Percentiles rank a stretch among this genome's conserved stretches.
These are phyloP conservation scores for Globisporangium recalcitrans DNA, from an alignment of 352 stramenopile genomes.

Conservation along the genomic window DNA sequence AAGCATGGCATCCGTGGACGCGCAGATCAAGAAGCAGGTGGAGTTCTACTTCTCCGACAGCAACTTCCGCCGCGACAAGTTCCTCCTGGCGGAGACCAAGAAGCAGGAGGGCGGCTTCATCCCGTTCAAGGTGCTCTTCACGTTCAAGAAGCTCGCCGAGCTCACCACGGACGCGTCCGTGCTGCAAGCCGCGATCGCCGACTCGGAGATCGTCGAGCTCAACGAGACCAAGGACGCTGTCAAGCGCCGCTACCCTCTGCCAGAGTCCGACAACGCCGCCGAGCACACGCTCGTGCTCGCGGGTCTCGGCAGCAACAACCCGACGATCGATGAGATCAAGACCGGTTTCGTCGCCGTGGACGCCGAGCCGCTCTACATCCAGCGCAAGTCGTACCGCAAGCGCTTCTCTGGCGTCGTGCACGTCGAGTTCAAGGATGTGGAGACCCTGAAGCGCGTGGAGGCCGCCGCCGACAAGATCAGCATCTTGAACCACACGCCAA, in stretches of 20 bases:
- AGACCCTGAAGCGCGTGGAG: constrained; percentile 44
- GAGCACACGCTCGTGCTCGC: constrained; percentile 70
- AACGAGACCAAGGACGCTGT: constrained; percentile 73
- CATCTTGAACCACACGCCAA: constrained; percentile 59
- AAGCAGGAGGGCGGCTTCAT: constrained; percentile 82
- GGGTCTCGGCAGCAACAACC: constrained; percentile 49
- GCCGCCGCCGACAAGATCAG: constrained; percentile 42
- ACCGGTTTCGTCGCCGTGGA: constrained; percentile 47
- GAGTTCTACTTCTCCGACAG: constrained; percentile 93
- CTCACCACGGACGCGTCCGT: constrained; percentile 72
- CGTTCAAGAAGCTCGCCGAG: constrained; percentile 89
- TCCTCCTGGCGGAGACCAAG: constrained; percentile 82
- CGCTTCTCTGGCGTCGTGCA: constrained; percentile 70
- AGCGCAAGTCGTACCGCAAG: constrained; percentile 65
- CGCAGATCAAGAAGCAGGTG: constrained; percentile 87
- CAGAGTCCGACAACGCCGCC: constrained; percentile 52
- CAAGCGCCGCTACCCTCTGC: constrained; percentile 66
- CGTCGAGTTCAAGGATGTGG: constrained; percentile 68
- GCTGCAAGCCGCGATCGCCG: constrained; percentile 58
- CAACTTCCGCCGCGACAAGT: constrained; percentile 90
- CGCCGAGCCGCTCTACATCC: constrained; percentile 64
- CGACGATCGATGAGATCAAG: constrained; percentile 82
- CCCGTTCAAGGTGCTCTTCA: constrained; percentile 83
- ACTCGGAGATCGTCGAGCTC: constrained; percentile 76
- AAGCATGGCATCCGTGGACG: constrained; percentile 56